Percentiles rank a stretch among this genome's conserved stretches.
phyloP scores from a whole-genome alignment of 352 stramenopile genomes.

The Pythium myriotylum region DNA sequence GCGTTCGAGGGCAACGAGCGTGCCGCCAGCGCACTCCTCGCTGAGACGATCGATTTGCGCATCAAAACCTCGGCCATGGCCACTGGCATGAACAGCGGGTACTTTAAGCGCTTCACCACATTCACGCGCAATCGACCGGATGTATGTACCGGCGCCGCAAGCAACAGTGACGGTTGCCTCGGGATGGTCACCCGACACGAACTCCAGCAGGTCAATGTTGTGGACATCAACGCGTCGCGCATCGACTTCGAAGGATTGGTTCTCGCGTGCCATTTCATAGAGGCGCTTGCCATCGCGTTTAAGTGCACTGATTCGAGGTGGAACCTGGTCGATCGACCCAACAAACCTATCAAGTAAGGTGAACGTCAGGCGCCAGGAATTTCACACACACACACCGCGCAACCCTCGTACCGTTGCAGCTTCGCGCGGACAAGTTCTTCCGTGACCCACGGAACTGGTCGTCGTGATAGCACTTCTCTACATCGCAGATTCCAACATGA shows the following conservation, averaged over 20 bases:
- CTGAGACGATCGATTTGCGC: conserved; percentile 31
- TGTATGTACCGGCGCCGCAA: conserved; percentile 83
- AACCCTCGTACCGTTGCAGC: conserved; percentile 44
- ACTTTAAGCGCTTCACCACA: conserved; percentile 69
- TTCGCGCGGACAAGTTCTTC: conserved; percentile 34
- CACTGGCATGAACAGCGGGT: conserved; percentile 29
- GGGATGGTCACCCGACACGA: conserved; percentile 54
- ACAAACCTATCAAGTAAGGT: no score
- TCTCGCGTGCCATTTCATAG: conserved; percentile 72
- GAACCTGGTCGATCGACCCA: conserved; percentile 74
- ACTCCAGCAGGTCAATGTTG: conserved; percentile 57
- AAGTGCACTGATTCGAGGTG: conserved; percentile 79
- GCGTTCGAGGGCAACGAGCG: conserved; percentile 59
- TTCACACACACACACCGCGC: not conserved
- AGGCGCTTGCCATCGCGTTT: conserved; percentile 77
- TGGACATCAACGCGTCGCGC: conserved; percentile 66
- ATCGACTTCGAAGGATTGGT: conserved; percentile 64
- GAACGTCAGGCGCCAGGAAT: no score
- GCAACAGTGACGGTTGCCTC: conserved; percentile 64
- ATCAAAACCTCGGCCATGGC: conserved; percentile 1
- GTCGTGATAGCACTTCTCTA: conserved; percentile 55
- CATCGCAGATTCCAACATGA: not conserved
- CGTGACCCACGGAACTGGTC: conserved; percentile 59
- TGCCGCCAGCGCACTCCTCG: conserved; percentile 50
- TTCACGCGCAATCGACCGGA: conserved; percentile 86